Percentiles rank a stretch among this genome's conserved stretches.
Evolutionary conservation across 352 stramenopile species (phyloP).

Genomic region (Pythium guiyangense): DNA sequence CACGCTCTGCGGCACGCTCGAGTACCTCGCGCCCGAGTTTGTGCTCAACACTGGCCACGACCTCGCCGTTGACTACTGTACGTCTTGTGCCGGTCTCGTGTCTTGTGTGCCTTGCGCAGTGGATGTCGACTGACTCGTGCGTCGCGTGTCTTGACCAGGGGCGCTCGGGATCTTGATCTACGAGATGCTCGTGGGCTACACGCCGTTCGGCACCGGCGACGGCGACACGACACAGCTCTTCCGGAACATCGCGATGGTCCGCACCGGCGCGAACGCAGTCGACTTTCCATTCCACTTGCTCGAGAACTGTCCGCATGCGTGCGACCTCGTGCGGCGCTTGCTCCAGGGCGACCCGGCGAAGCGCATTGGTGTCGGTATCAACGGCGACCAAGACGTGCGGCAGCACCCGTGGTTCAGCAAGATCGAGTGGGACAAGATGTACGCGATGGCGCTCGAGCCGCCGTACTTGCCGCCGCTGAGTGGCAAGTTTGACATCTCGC

Average conservation of each 20-base stretch:
- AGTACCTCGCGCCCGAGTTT: constrained; percentile 96
- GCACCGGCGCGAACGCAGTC: constrained; percentile 69
- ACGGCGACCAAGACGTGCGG: constrained; percentile 59
- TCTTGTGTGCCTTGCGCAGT: neutral
- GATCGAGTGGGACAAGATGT: constrained; percentile 78
- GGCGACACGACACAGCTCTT: constrained; percentile 95
- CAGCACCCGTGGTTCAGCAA: constrained; percentile 69
- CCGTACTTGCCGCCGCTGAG: constrained; percentile 61
- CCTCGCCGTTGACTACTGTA: constrained; percentile 87
- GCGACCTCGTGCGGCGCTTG: constrained; percentile 89
- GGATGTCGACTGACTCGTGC: neutral
- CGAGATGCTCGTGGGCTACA: constrained; percentile 95
- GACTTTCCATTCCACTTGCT: constrained; percentile 68
- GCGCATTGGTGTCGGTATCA: constrained; percentile 65
- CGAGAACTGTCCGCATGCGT: constrained; percentile 59
- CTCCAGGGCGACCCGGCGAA: constrained; percentile 86
- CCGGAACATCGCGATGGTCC: constrained; percentile 95
- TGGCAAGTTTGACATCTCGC: constrained; percentile 66
- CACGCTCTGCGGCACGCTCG: constrained; percentile 94
- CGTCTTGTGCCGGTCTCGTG: constrained; percentile 5
- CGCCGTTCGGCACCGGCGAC: constrained; percentile 88
- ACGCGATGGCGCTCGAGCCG: constrained; percentile 44
- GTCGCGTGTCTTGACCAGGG: constrained; percentile 40
- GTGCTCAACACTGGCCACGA: constrained; percentile 96
- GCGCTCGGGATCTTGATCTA: constrained; percentile 95